Percentiles rank a stretch among this genome's conserved stretches.
Evolutionary conservation across 768 basidiomycete genomes (phyloP).

Genomic region (Suillus sp.): DNA sequence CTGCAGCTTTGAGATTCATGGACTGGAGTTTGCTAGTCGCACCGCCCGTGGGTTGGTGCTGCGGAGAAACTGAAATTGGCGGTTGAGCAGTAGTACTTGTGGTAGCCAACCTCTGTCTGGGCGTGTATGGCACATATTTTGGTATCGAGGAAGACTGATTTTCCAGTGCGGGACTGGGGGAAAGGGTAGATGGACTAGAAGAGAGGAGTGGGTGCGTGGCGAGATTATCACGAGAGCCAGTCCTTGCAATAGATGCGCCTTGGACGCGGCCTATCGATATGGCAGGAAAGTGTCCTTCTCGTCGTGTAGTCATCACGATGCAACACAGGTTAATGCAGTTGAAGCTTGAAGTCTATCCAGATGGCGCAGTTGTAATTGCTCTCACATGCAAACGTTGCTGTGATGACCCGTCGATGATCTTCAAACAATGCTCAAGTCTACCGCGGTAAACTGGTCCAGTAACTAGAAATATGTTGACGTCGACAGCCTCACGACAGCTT

Average conservation of each 20-base stretch:
- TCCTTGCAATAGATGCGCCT: constrained; percentile 44
- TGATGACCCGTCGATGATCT: neutral
- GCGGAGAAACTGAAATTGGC: constrained; percentile 38
- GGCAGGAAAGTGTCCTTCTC: constrained; percentile 47
- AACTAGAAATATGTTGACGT: constrained; percentile 1
- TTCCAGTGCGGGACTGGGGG: constrained; percentile 32
- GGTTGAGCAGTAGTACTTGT: constrained; percentile 46
- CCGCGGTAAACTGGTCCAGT: neutral
- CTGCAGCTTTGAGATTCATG: constrained; percentile 72
- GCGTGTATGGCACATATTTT: constrained; percentile 78
- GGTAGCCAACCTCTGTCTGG: constrained; percentile 61
- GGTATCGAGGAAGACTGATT: constrained; percentile 30
- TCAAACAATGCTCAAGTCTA: neutral
- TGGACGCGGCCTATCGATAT: constrained; percentile 56
- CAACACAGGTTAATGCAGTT: neutral
- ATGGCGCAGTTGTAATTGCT: neutral
- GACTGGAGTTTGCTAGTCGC: constrained; percentile 71
- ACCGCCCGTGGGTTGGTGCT: constrained; percentile 52
- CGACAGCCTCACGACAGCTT: neutral
- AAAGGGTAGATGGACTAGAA: constrained; percentile 34
- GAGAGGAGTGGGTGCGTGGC: constrained; percentile 69
- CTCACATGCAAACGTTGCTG: neutral
- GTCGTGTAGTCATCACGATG: constrained; percentile 36
- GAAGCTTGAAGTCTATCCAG: neutral
- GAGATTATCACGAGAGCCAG: constrained; percentile 54